Evolutionary conservation across 2,329 filamentous ascomycete species (phyloP).

Genomic region (Colletotrichum spinosum): DNA sequence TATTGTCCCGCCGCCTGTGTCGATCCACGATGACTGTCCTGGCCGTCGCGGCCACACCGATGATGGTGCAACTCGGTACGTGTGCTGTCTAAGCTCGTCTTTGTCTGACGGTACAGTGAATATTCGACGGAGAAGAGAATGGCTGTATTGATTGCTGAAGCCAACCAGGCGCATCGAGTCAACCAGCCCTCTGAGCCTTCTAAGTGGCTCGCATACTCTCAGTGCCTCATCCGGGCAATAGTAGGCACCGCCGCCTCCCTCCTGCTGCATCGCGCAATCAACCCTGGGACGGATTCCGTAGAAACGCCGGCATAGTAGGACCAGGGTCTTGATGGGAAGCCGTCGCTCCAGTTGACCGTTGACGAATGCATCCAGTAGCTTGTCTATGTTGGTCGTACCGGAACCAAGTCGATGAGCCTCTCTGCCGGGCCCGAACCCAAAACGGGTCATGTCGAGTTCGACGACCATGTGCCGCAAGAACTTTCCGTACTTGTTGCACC

Average conservation of each 20-base stretch:
- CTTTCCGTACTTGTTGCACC: conserved; percentile 48
- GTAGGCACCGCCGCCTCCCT: conserved; percentile 17
- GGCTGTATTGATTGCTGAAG: conserved; percentile 48
- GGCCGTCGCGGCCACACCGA: conserved; percentile 33
- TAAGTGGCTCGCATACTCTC: conserved; percentile 46
- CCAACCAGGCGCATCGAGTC: conserved; percentile 50
- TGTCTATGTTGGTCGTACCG: conserved; percentile 42
- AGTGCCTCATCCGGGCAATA: conserved; percentile 49
- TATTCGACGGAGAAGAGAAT: conserved; percentile 42
- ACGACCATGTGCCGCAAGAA: conserved; percentile 52
- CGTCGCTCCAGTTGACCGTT: conserved; percentile 40
- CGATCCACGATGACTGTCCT: conserved; percentile 30
- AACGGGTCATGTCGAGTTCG: conserved; percentile 55
- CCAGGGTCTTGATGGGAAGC: conserved; percentile 43
- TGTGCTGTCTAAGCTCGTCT: conserved; percentile 20
- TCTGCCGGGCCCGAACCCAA: conserved; percentile 46
- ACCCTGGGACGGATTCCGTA: conserved; percentile 39
- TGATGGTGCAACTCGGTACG: conserved; percentile 31
- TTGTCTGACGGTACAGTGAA: conserved; percentile 38
- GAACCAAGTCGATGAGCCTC: conserved; percentile 42
- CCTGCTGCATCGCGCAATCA: conserved; percentile 22
- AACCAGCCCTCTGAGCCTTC: conserved; percentile 45
- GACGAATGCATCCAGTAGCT: conserved; percentile 45
- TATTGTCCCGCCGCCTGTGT: conserved; percentile 12
- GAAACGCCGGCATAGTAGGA: conserved; percentile 50